These are phyloP conservation scores for Phytophthora kernoviae DNA, from an alignment of 352 stramenopile species.

Conservation along the genomic window DNA sequence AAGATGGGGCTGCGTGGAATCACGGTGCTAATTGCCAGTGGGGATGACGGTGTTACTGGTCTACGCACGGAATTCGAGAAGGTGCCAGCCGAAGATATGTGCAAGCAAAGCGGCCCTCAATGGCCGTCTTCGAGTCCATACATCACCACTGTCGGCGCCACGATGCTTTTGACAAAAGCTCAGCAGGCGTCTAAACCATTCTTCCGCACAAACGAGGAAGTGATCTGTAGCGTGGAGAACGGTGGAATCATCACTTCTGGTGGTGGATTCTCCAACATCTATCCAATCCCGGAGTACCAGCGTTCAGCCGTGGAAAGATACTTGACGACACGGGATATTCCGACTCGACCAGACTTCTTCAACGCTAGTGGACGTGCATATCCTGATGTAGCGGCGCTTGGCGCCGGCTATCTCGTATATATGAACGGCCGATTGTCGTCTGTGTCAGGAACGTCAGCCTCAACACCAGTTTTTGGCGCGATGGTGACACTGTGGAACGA, in stretches of 20 bases:
- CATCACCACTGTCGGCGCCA: slow-evolving; percentile 90
- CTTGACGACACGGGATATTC: slow-evolving; percentile 56
- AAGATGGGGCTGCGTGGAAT: slow-evolving; percentile 91
- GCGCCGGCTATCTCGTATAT: slow-evolving; percentile 67
- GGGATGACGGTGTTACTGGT: slow-evolving; percentile 88
- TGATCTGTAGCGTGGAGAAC: slow-evolving; percentile 74
- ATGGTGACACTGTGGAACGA: slow-evolving; percentile 92
- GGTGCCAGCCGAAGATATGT: slow-evolving; percentile 53
- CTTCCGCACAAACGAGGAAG: slow-evolving; percentile 73
- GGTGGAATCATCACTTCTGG: slow-evolving; percentile 83
- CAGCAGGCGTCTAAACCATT: slow-evolving; percentile 46
- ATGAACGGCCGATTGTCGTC: slow-evolving; percentile 50
- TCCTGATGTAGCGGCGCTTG: slow-evolving; percentile 87
- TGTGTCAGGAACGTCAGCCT: slow-evolving; percentile 87
- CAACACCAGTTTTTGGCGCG: slow-evolving; percentile 80
- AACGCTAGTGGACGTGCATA: slow-evolving; percentile 87
- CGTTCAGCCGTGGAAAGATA: slow-evolving; percentile 67
- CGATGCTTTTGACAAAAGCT: slow-evolving; percentile 55
- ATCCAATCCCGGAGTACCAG: slow-evolving; percentile 80
- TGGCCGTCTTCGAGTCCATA: slow-evolving; percentile 88
- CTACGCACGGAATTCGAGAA: slow-evolving; percentile 71
- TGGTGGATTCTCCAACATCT: slow-evolving; percentile 90
- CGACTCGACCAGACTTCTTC: slow-evolving; percentile 63
- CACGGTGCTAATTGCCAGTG: slow-evolving; percentile 84
- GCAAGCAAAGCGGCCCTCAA: slow-evolving; percentile 67